Evolutionary conservation across 306 rosid genomes (phyloP).

Genomic region (Canavalia gladiata): DNA sequence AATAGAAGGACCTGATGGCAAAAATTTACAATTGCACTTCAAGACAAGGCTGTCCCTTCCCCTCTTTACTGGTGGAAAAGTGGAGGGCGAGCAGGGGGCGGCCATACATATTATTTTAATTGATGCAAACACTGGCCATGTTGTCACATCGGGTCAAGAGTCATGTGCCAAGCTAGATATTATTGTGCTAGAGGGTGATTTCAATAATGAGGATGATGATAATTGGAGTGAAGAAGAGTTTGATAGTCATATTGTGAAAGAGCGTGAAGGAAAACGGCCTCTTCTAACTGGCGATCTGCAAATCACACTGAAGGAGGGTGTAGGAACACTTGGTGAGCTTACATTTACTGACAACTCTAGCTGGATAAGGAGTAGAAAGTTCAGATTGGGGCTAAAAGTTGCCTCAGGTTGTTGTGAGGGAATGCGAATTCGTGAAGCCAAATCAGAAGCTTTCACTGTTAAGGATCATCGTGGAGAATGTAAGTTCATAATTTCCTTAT

Average conservation of each 20-base stretch:
- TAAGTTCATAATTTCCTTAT: constrained; percentile 55
- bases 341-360: constrained; percentile 92
- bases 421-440: constrained; percentile 82
- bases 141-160: constrained; percentile 74
- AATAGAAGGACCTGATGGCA: constrained; percentile 69
- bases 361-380: constrained; percentile 94
- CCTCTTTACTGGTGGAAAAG: constrained; percentile 88
- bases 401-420: constrained; percentile 65
- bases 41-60: constrained; percentile 79
- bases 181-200: constrained; percentile 89
- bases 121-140: constrained; percentile 62
- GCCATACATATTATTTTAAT: constrained; percentile 74
- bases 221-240: constrained; percentile 82
- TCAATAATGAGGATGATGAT: constrained; percentile 81
- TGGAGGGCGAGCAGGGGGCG: constrained; percentile 88
- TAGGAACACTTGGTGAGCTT: constrained; percentile 83
- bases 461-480: constrained; percentile 96
- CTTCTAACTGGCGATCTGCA: constrained; percentile 85
- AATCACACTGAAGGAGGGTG: constrained; percentile 76
- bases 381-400: constrained; percentile 84
- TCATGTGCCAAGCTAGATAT: constrained; percentile 71
- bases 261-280: constrained; percentile 92
- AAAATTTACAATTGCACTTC: constrained; percentile 71
- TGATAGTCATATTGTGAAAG: constrained; percentile 84
- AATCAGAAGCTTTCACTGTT: constrained; percentile 87